phyloP scores from a whole-genome alignment of 768 basidiomycete species.

The Auricularia heimuer region DNA sequence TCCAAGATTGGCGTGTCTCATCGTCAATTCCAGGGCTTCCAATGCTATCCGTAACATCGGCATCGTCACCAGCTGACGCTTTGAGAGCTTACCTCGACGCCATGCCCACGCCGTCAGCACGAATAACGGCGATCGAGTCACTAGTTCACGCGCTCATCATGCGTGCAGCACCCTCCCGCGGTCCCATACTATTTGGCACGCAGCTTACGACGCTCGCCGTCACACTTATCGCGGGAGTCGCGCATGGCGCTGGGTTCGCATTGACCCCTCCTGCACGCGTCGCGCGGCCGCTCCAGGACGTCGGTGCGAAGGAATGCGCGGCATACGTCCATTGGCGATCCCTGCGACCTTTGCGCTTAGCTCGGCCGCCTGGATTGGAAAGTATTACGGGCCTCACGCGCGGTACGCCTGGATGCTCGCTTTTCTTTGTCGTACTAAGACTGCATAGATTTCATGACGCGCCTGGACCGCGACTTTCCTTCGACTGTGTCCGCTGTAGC shows the following conservation, averaged over 20 bases:
- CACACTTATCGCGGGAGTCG: slow-evolving; percentile 59
- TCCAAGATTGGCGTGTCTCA: slow-evolving; percentile 6
- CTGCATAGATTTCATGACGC: slow-evolving; percentile 61
- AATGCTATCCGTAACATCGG: slow-evolving; percentile 15
- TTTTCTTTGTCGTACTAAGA: too few species aligned
- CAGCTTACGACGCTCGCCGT: slow-evolving; percentile 72
- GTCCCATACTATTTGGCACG: slow-evolving; percentile 65
- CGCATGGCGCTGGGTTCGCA: slow-evolving; percentile 67
- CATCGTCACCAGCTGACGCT: slow-evolving; percentile 10
- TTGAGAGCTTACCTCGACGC: slow-evolving; percentile 46
- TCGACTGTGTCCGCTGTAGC: slow-evolving; percentile 80
- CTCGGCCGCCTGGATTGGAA: slow-evolving; percentile 32
- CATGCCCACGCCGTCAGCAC: slow-evolving; percentile 67
- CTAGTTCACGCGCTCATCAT: slow-evolving; percentile 62
- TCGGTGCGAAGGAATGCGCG: slow-evolving; percentile 71
- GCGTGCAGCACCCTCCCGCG: slow-evolving; percentile 46
- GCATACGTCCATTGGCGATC: slow-evolving; percentile 69
- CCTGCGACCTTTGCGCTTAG: slow-evolving; percentile 42
- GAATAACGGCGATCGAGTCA: slow-evolving; percentile 45
- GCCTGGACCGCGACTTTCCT: slow-evolving; percentile 73
- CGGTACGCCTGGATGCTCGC: too few species aligned
- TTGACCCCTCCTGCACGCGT: slow-evolving; percentile 39
- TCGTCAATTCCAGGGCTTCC: slow-evolving; percentile 7
- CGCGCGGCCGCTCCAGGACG: slow-evolving; percentile 58
- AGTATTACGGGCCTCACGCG: slow-evolving; percentile 60